These are phyloP conservation scores for Hanseniaspora lindneri DNA, from an alignment of 805 yeast species.

Conservation along the genomic window DNA sequence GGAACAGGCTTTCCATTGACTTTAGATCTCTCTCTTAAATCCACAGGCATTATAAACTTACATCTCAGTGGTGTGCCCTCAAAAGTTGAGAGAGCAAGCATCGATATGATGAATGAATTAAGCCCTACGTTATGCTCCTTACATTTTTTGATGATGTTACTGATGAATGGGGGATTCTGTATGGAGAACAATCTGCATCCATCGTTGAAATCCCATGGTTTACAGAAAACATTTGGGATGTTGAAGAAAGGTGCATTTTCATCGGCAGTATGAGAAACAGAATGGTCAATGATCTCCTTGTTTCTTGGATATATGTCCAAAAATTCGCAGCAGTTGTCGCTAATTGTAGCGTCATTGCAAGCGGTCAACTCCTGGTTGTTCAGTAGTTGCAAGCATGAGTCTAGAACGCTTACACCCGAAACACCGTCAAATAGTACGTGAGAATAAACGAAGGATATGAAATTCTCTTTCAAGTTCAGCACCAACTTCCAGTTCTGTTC, in stretches of 20 bases:
- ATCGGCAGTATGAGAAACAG: neutral
- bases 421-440: slow-evolving; percentile 15
- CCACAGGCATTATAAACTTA: slow-evolving; percentile 1
- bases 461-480: neutral
- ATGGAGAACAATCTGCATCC: neutral
- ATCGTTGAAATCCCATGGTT: neutral
- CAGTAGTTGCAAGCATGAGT: neutral
- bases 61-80: neutral
- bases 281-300: neutral
- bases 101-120: neutral
- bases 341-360: neutral
- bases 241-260: neutral
- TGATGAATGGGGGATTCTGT: neutral
- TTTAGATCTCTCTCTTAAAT: slow-evolving; percentile 4
- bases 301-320: neutral
- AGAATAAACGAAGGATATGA: slow-evolving; percentile 6
- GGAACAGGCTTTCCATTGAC: neutral
- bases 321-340: neutral
- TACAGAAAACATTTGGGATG: neutral
- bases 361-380: neutral
- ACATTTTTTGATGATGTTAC: neutral
- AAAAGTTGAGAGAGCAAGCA: neutral
- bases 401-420: slow-evolving; percentile 6
- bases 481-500: slow-evolving; percentile 3
- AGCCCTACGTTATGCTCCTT: neutral